Base-by-base conservation (phyloP, 768 basidiomycete genomes). In the Suillus decipiens region DNA sequence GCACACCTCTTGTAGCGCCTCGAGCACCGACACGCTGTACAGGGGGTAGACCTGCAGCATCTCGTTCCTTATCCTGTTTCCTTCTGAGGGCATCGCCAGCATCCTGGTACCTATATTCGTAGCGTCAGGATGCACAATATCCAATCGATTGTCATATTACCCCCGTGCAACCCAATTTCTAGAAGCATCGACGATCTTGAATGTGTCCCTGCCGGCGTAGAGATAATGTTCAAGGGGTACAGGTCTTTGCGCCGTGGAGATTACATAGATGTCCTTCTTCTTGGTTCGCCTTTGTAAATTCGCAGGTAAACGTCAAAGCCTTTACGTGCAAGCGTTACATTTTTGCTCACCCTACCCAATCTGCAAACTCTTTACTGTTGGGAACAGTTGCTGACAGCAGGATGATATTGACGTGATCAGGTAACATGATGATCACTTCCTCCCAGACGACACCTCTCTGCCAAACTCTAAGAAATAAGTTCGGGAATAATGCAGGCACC, bases 361-460 rank as follows among this genome's bases (percentile, higher is more conserved):
- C 95, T 5, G 97, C 97, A 71, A 99, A 99, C 72, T 99, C 97
- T 72, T 90, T 93, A 14, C 96, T 94, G 71, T 99, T 99, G 9
- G 97, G 96, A 0, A 99, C 96, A 2, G 97, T 99, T 10, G 97
- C 97, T 3, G 96, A 98, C 17, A 99, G 81, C 48, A 99, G 80
- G 61, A 99, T 98, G 71, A 99, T 99, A 75, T 92, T 96, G 73
- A 99, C 92, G 76, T 99, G 96, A 67, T 99, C 97, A 0, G 97
- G 97, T 14, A 99, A 82, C 95, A 99, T 98, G 74, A 99, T 99
- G 68, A 99, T 99, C 33, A 99, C 96, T 78, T 99, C 96, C 77
- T 99, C 96, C 97, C 97, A 99, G 14, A 99, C 97, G 19, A 99
- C 97, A 45, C 97, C 97, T 72, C 97, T 85, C 96, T 98, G 72